Conservation (phyloP, 2,329 filamentous ascomycete genomes). For the Bertia moriformis region DNA sequence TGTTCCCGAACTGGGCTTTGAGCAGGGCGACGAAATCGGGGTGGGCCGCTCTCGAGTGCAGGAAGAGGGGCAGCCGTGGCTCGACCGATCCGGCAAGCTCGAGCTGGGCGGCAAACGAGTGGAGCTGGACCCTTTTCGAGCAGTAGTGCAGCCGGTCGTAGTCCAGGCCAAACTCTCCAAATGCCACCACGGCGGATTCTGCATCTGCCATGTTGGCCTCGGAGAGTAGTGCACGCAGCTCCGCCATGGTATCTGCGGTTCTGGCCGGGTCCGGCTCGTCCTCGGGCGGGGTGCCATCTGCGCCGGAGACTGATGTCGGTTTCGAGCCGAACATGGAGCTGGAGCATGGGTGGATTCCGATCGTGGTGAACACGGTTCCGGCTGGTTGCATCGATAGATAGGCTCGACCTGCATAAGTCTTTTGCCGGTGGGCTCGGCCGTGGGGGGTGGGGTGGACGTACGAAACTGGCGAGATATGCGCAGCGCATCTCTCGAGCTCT, state of each 20-base stretch:
- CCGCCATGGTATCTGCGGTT: conserved; percentile 33
- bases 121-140: conserved; percentile 63
- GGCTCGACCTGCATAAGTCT: conserved; percentile 7
- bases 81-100: conserved; percentile 55
- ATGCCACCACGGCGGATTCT: conserved; percentile 49
- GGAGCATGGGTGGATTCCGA: conserved; percentile 86
- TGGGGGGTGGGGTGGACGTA: conserved; percentile 25
- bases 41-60: conserved; percentile 81
- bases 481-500: conserved; percentile 62
- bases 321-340: conserved; percentile 60
- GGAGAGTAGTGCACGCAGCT: conserved; percentile 50
- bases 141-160: conserved; percentile 84
- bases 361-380: conserved; percentile 71
- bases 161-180: conserved; percentile 91
- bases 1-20: conserved; percentile 35
- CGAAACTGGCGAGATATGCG: conserved; percentile 60
- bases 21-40: conserved; percentile 69
- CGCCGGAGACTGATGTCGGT: conserved; percentile 27
- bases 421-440: background rate
- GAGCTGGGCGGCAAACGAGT: conserved; percentile 74
- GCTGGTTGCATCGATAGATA: conserved; percentile 43
- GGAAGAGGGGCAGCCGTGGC: conserved; percentile 72
- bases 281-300: conserved; percentile 27
- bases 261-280: conserved; percentile 24
- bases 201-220: conserved; percentile 35